Percentiles rank a stretch among this genome's conserved stretches.
Conservation (phyloP, 1,284 basidiomycete genomes). For the Leucoagaricus sp. region DNA sequence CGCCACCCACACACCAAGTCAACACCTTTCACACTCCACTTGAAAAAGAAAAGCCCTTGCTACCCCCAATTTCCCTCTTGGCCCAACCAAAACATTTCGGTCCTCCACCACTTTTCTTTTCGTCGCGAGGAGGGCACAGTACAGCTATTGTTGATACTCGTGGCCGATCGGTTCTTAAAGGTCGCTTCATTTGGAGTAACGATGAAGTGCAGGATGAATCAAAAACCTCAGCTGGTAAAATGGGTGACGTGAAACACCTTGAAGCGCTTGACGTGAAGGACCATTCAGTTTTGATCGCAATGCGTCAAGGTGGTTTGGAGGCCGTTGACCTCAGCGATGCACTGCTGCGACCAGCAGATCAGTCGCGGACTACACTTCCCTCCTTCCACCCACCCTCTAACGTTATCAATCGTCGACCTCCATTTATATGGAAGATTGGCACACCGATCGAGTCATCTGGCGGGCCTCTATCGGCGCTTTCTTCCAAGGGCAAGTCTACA, state of each 20-base stretch:
- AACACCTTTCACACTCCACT: conserved; percentile 17
- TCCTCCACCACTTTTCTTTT: conserved; percentile 84
- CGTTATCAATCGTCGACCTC: conserved; percentile 63
- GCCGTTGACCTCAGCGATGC: conserved; percentile 78
- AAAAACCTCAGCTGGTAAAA: conserved; percentile 39
- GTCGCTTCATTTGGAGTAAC: conserved; percentile 73
- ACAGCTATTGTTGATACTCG: conserved; percentile 83
- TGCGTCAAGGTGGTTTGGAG: conserved; percentile 81
- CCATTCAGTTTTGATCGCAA: conserved; percentile 74
- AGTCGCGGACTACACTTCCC: conserved; percentile 67
- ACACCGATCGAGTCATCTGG: conserved; percentile 55
- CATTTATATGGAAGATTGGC: conserved; percentile 81
- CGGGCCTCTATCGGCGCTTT: conserved; percentile 40
- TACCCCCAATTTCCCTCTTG: conserved; percentile 79
- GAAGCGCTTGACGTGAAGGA: conserved; percentile 77
- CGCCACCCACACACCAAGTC: conserved; percentile 38
- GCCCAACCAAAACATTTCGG: conserved; percentile 80
- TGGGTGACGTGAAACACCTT: conserved; percentile 78
- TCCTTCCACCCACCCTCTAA: conserved; percentile 62
- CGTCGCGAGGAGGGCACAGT: conserved; percentile 81
- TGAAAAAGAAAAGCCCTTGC: conserved; percentile 55
- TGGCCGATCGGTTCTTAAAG: conserved; percentile 79
- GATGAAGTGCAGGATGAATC: conserved; percentile 59
- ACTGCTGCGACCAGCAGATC: conserved; percentile 71
- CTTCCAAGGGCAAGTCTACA: conserved; percentile 48